These are phyloP conservation scores for Rhazya stricta DNA, from an alignment of 257 asterid genomes.

Conservation along the genomic window DNA sequence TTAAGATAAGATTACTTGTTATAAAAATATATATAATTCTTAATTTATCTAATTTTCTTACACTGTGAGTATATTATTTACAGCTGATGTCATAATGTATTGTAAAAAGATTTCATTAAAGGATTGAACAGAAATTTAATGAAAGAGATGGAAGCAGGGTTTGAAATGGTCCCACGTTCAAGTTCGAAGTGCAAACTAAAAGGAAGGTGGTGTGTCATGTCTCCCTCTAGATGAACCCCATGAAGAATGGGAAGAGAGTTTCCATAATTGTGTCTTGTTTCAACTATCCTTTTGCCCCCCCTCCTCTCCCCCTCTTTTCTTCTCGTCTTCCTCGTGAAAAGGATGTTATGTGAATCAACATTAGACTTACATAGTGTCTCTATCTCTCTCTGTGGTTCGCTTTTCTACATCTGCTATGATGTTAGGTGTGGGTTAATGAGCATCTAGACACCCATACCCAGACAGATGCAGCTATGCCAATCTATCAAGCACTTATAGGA, in stretches of 20 bases:
- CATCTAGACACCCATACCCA: slow-evolving; percentile 20
- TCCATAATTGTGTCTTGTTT: slow-evolving; percentile 36
- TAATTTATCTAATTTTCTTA: too few relatives aligned
- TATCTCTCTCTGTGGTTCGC: not conserved
- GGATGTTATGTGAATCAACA: slow-evolving; percentile 14
- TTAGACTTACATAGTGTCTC: not conserved
- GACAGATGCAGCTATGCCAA: not conserved
- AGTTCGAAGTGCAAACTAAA: slow-evolving; percentile 23
- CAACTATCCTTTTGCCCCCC: slow-evolving; percentile 27
- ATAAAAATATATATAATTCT: too few relatives aligned
- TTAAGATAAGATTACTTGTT: too few relatives aligned
- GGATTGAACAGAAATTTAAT: not conserved
- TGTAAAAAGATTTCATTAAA: not conserved
- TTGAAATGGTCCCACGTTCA: slow-evolving; percentile 21
- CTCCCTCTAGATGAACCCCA: slow-evolving; percentile 32
- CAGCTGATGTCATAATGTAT: too few relatives aligned
- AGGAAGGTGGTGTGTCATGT: slow-evolving; percentile 33
- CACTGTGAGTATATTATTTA: too few relatives aligned
- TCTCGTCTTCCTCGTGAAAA: slow-evolving; percentile 10
- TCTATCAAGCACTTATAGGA: not conserved
- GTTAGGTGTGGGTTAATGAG: slow-evolving; percentile 31
- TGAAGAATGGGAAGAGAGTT: slow-evolving; percentile 31
- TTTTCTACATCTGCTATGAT: slow-evolving; percentile 17
- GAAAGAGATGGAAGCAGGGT: slow-evolving; percentile 7
- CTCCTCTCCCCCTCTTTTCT: not conserved